Evolutionary conservation across 306 rosid species (phyloP), one percentile per base, ranked within the genome.

Genomic region (Comarum palustre): DNA sequence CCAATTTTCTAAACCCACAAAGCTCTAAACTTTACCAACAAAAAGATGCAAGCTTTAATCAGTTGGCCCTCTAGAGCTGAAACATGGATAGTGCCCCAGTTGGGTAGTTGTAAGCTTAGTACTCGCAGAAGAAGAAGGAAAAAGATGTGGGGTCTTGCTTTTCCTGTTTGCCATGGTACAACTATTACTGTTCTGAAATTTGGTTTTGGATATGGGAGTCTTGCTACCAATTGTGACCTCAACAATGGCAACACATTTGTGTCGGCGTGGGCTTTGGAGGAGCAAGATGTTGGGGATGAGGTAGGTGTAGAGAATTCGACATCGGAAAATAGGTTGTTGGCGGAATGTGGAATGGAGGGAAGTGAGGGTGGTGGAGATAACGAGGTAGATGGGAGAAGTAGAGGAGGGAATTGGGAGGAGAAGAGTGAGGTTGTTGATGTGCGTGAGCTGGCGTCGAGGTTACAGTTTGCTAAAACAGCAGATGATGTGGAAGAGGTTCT

Each of bases 401-500:
- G 20, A 73, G 79, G 76, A 13, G 47, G 47, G 16, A 58, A 52
- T 16, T 73, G 78, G 62, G 87, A 71, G 36, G 83, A 66, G 78
- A 57, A 68, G 66, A 78, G 58, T 38, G 68, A 59, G 24, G 79
- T 71, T 77, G 29, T 94, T 69, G 93, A 94, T 80, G 99, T 94
- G 73, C 86, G 86, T 62, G 96, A 68, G 0, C 81, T 94, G 70
- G 95, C 91, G 3, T 25, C 27, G 77, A 73, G 83, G 71, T 87
- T 91, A 73, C 85, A 74, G 77, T 73, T 83, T 25, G 86, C 83
- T 3, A 84, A 79, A 85, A 94, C 93, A 14, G 91, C 84, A 17
- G 89, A 84, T 14, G 96, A 91, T 43, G 84, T 91, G 54, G 97
- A 85, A 31, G 87, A 81, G 79, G 75, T 94, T 86, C 90, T 90